These are phyloP conservation scores for Emergomyces orientalis DNA, from an alignment of 2,329 filamentous ascomycete genomes.

Conservation along the genomic window DNA sequence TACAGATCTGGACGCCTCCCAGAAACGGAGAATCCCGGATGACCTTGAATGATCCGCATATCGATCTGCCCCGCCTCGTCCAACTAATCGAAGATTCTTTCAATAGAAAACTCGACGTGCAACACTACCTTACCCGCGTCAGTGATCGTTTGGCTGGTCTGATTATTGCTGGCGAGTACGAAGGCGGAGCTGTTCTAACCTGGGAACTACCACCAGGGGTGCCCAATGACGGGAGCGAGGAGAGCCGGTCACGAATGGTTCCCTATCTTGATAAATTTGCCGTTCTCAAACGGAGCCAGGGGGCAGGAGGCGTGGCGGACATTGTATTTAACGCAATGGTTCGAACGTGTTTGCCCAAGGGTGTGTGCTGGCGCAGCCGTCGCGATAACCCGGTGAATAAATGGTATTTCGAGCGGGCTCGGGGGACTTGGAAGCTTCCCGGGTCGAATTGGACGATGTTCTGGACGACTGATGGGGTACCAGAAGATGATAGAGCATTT, in stretches of 20 bases:
- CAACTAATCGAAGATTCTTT: conserved; percentile 93
- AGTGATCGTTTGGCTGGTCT: conserved; percentile 74
- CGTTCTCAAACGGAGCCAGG: conserved; percentile 78
- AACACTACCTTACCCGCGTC: conserved; percentile 74
- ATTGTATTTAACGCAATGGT: conserved; percentile 97
- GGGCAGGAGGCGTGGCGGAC: conserved; percentile 85
- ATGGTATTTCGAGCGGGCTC: conserved; percentile 93
- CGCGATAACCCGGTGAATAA: conserved; percentile 94
- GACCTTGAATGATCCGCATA: conserved; percentile 65
- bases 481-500: conserved; percentile 47
- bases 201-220: conserved; percentile 71
- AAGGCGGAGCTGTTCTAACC: conserved; percentile 87
- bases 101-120: conserved; percentile 68
- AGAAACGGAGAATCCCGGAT: conserved; percentile 51
- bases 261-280: conserved; percentile 98
- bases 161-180: conserved; percentile 92
- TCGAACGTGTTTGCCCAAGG: conserved; percentile 72
- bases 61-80: conserved; percentile 74
- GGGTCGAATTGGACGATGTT: conserved; percentile 96
- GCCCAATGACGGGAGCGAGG: conserved; percentile 45
- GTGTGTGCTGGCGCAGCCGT: conserved; percentile 86
- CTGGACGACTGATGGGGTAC: conserved; percentile 70
- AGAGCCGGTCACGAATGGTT: conserved; percentile 55
- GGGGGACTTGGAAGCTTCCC: conserved; percentile 71
- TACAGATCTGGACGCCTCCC: conserved; percentile 59